phyloP scores from a whole-genome alignment of 2,329 filamentous ascomycete species.

The Nannizzia gypsea region DNA sequence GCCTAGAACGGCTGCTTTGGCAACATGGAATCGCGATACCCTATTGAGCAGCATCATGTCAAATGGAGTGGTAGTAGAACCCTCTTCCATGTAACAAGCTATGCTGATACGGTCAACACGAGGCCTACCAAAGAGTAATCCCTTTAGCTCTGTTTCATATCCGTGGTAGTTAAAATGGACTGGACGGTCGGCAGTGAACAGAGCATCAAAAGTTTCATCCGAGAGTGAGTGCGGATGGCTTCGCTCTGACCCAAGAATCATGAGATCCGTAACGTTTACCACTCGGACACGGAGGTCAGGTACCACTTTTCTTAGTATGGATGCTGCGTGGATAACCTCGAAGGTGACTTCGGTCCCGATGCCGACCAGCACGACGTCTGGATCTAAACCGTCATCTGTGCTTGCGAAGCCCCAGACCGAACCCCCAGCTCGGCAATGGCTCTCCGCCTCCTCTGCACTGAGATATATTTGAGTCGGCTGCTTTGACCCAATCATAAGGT shows the following conservation, averaged over 20 bases:
- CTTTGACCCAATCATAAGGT: constrained; percentile 57
- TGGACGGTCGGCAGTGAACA: constrained; percentile 46
- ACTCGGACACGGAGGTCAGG: constrained; percentile 48
- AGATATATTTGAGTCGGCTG: constrained; percentile 53
- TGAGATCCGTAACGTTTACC: constrained; percentile 55
- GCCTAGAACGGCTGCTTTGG: constrained; percentile 41
- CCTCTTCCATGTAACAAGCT: constrained; percentile 52
- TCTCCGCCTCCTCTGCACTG: constrained; percentile 46
- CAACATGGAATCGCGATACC: constrained; percentile 50
- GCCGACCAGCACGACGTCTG: constrained; percentile 52
- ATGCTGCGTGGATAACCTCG: constrained; percentile 51
- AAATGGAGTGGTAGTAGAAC: constrained; percentile 55
- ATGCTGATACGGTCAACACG: constrained; percentile 43
- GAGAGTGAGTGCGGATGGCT: constrained; percentile 49
- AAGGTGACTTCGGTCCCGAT: constrained; percentile 56
- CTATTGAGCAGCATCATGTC: constrained; percentile 57
- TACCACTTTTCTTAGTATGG: constrained; percentile 39
- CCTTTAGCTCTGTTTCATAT: constrained; percentile 49
- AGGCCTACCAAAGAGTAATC: constrained; percentile 48
- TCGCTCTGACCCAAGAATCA: constrained; percentile 47
- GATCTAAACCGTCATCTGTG: constrained; percentile 43
- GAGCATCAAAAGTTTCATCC: constrained; percentile 39
- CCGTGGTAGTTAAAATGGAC: constrained; percentile 59
- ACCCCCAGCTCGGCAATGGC: constrained; percentile 49
- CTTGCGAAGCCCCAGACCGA: constrained; percentile 52